These are phyloP conservation scores for Talaromyces nanjingensis DNA, from an alignment of 495 filamentous ascomycete genomes.

Conservation along the genomic window DNA sequence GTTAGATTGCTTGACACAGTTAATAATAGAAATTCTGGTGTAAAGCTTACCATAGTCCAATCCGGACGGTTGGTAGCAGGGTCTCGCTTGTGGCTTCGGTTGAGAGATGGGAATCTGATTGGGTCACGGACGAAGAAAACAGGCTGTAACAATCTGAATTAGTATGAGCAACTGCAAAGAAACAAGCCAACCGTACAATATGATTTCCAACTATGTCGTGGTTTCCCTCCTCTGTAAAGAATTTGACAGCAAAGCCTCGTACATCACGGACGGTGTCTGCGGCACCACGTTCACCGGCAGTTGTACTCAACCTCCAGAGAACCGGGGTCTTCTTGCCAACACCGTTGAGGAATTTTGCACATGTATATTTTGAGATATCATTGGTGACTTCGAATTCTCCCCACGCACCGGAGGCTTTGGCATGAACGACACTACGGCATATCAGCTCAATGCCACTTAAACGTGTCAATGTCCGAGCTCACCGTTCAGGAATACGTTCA, in stretches of 20 bases:
- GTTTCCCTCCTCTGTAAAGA: slow-evolving; percentile 75
- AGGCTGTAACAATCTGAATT: not conserved
- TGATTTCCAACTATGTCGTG: slow-evolving; percentile 60
- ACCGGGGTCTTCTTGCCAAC: slow-evolving; percentile 58
- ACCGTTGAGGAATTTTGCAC: slow-evolving; percentile 29
- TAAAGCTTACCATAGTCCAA: slow-evolving; percentile 38
- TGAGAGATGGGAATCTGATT: slow-evolving; percentile 50
- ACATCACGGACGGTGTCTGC: slow-evolving; percentile 61
- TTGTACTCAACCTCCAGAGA: slow-evolving; percentile 58
- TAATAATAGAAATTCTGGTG: not conserved
- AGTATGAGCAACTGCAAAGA: not conserved
- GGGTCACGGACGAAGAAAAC: slow-evolving; percentile 51
- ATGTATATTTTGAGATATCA: slow-evolving; percentile 41
- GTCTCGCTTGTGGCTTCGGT: slow-evolving; percentile 44
- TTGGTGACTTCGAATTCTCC: slow-evolving; percentile 56
- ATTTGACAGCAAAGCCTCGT: slow-evolving; percentile 62
- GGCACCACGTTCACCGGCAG: slow-evolving; percentile 57
- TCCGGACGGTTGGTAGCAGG: slow-evolving; percentile 40
- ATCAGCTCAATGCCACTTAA: not conserved
- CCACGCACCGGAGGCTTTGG: slow-evolving; percentile 49
- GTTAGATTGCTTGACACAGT: not conserved
- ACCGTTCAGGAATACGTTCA: slow-evolving; percentile 43
- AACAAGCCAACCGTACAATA: slow-evolving; percentile 27
- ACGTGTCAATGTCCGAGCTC: slow-evolving; percentile 13
- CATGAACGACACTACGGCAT: slow-evolving; percentile 41